Conservation (phyloP, 2,329 filamentous ascomycete species). For the Alternaria dauci region DNA sequence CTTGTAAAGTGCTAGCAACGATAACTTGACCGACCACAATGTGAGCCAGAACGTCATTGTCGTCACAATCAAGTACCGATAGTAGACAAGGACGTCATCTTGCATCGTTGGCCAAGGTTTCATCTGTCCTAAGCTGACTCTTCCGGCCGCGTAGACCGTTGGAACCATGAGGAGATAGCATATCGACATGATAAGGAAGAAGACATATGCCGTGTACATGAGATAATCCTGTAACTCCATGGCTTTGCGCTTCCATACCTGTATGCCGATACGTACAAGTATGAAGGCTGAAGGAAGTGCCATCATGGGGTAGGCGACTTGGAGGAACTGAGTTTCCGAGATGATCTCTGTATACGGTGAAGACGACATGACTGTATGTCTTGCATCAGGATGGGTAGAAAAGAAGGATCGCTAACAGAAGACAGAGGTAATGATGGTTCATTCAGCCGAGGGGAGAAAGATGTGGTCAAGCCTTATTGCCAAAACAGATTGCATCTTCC, state of each 20-base stretch:
- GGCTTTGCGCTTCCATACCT: slow-evolving; percentile 7
- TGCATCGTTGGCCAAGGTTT: slow-evolving; percentile 36
- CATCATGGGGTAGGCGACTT: slow-evolving; percentile 5
- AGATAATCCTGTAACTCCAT: slow-evolving; percentile 21
- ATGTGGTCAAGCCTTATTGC: too few species aligned
- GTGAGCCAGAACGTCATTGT: slow-evolving; percentile 50
- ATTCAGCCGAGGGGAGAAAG: too few species aligned
- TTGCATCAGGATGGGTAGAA: too few species aligned
- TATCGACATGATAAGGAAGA: slow-evolving; percentile 32
- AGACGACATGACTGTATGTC: background rate
- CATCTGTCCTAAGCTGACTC: slow-evolving; percentile 28
- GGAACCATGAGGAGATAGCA: slow-evolving; percentile 48
- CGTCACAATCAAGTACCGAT: slow-evolving; percentile 51
- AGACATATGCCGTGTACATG: slow-evolving; percentile 35
- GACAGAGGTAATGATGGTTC: too few species aligned
- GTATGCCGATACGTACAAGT: slow-evolving; percentile 16
- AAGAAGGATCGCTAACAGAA: too few species aligned
- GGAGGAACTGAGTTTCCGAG: background rate
- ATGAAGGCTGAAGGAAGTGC: slow-evolving; percentile 17
- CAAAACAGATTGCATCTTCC: too few species aligned
- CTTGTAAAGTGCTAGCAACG: slow-evolving; percentile 51
- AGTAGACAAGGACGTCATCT: slow-evolving; percentile 40
- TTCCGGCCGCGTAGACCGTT: slow-evolving; percentile 39
- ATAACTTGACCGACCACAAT: slow-evolving; percentile 53
- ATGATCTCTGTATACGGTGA: slow-evolving; percentile 8